Conservation (phyloP, 1,284 basidiomycete genomes). For the Testicularia cyperi region DNA sequence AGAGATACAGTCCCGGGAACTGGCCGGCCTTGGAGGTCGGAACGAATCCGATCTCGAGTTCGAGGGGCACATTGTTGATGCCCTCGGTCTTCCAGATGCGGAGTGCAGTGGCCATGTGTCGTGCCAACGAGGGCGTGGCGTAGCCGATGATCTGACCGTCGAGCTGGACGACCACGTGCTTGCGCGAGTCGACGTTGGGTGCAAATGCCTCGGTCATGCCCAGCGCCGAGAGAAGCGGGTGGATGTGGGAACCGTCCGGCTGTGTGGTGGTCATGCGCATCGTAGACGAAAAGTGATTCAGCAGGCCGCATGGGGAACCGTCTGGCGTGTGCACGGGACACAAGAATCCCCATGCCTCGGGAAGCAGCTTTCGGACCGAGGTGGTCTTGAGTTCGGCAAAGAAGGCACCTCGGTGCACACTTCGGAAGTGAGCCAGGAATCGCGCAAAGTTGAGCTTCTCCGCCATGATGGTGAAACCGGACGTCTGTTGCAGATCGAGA, state of each 20-base stretch:
- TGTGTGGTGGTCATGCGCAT: constrained; percentile 86
- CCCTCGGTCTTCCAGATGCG: constrained; percentile 95
- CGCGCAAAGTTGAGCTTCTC: constrained; percentile 99
- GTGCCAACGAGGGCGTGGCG: constrained; percentile 75
- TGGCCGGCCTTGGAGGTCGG: constrained; percentile 88
- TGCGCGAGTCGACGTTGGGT: constrained; percentile 73
- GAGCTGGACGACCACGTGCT: constrained; percentile 84
- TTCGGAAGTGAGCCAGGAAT: constrained; percentile 97
- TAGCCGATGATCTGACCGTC: constrained; percentile 96
- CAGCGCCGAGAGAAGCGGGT: constrained; percentile 77
- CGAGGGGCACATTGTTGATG: constrained; percentile 74
- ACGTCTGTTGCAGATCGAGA: constrained; percentile 93
- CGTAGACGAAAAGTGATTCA: constrained; percentile 93
- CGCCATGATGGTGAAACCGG: constrained; percentile 96
- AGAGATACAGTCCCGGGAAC: constrained; percentile 94
- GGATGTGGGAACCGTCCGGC: constrained; percentile 76
- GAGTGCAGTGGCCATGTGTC: constrained; percentile 77
- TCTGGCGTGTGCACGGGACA: constrained; percentile 99
- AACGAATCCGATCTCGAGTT: constrained; percentile 93
- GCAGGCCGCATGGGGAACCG: constrained; percentile 93
- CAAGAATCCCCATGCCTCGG: constrained; percentile 98
- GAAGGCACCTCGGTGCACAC: constrained; percentile 98
- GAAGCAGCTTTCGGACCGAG: constrained; percentile 91
- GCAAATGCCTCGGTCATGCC: constrained; percentile 93
- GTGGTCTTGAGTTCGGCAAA: constrained; percentile 99